These are phyloP conservation scores for Hordeum pubiflorum DNA, from an alignment of 202 grass and related monocot genomes.

Conservation along the genomic window DNA sequence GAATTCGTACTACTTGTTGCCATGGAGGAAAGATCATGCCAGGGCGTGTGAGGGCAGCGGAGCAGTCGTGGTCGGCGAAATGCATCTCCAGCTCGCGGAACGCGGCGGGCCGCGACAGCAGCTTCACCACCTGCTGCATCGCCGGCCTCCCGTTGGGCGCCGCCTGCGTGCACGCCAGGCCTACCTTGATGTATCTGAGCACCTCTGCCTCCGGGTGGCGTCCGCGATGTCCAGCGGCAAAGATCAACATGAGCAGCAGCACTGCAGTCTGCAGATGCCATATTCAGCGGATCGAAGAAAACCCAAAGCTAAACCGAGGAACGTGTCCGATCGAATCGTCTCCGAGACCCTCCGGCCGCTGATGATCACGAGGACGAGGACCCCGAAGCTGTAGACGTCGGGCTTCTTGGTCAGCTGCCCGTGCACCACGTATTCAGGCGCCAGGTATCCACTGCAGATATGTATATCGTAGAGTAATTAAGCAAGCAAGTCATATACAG, in stretches of 20 bases:
- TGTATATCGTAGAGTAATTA: no score
- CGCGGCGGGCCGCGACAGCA: conserved; percentile 28
- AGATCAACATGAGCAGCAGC: background rate
- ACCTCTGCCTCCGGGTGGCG: conserved; percentile 43
- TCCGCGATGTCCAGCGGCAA: conserved; percentile 47
- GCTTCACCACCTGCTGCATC: conserved; percentile 50
- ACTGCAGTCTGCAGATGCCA: background rate
- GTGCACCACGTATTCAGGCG: conserved; percentile 53
- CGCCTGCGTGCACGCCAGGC: conserved; percentile 55
- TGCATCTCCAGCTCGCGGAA: background rate
- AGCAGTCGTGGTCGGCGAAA: no score
- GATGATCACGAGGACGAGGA: conserved; percentile 54
- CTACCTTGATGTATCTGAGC: conserved; percentile 45
- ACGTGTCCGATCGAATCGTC: conserved; percentile 32
- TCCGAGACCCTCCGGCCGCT: conserved; percentile 50
- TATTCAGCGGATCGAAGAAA: background rate
- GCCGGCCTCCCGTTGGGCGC: conserved; percentile 37
- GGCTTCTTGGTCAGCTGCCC: conserved; percentile 73
- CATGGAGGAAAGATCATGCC: background rate
- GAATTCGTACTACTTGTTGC: background rate
- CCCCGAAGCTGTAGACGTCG: conserved; percentile 67
- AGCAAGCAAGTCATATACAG: no score
- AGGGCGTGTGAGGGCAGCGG: background rate
- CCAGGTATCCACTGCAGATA: conserved; percentile 51
- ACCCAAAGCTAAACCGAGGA: background rate